Evolutionary conservation across 441 rosid species (phyloP).

Genomic region (Arabidopsis lyrata): DNA sequence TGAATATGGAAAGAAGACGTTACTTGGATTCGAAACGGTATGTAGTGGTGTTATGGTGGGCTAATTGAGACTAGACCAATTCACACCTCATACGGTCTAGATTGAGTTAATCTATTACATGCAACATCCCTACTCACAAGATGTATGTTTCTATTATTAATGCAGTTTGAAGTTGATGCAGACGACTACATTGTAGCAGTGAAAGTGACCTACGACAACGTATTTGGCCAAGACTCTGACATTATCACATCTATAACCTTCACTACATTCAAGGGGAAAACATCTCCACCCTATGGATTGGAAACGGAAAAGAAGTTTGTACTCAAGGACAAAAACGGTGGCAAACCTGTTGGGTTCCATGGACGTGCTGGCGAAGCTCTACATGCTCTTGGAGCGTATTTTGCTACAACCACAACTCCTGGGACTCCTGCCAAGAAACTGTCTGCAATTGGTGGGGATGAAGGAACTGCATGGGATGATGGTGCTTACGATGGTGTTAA

Average conservation of each 20-base stretch:
- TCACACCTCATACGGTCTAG: neutral
- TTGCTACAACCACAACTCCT: conserved; percentile 16
- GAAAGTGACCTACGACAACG: conserved; percentile 14
- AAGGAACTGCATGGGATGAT: conserved; percentile 34
- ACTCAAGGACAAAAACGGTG: conserved; percentile 19
- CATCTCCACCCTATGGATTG: conserved; percentile 19
- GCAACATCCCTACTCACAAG: neutral
- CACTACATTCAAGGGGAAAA: conserved; percentile 9
- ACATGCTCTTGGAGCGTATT: conserved; percentile 38
- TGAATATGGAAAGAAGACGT: conserved; percentile 20
- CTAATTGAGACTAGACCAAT: neutral
- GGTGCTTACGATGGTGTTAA: conserved; percentile 28
- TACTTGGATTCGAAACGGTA: conserved; percentile 30
- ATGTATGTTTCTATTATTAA: neutral
- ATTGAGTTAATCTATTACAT: neutral
- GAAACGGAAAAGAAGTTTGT: neutral
- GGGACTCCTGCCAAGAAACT: conserved; percentile 6
- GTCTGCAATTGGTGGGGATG: conserved; percentile 8
- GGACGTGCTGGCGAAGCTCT: conserved; percentile 32
- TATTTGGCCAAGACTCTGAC: conserved; percentile 21
- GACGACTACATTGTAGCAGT: conserved; percentile 23
- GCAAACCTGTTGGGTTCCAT: conserved; percentile 42
- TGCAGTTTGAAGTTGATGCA: conserved; percentile 27
- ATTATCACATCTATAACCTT: conserved; percentile 25
- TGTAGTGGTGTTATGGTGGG: neutral